Evolutionary conservation across 2,329 filamentous ascomycete species (phyloP).

Genomic region (Colletotrichum lindemuthianum): DNA sequence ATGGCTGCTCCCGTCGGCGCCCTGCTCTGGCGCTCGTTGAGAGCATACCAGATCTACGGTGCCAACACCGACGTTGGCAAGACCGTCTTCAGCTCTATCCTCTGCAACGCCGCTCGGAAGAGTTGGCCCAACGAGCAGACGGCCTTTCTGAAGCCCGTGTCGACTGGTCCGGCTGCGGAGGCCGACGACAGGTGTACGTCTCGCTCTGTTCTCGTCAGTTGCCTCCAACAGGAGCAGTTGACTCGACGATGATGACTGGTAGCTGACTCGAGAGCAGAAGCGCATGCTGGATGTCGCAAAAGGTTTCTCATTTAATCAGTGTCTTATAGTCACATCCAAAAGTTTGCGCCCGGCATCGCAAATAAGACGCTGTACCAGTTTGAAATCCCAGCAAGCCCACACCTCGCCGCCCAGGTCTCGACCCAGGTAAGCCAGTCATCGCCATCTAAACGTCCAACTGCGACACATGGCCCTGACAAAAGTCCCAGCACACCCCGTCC

Average conservation of each 20-base stretch:
- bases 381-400: conserved; percentile 78
- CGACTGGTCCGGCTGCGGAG: conserved; percentile 75
- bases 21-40: conserved; percentile 74
- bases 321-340: conserved; percentile 67
- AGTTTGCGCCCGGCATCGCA: conserved; percentile 62
- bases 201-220: not conserved
- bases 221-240: not conserved
- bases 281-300: no score
- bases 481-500: conserved; percentile 50
- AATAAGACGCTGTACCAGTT: conserved; percentile 75
- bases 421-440: conserved; percentile 50
- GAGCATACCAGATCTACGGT: conserved; percentile 80
- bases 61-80: conserved; percentile 89
- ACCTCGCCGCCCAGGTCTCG: conserved; percentile 70
- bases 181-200: conserved; percentile 73
- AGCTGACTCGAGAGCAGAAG: no score
- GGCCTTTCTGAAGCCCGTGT: conserved; percentile 83
- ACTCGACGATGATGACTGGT: no score
- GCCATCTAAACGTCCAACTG: not conserved
- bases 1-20: conserved; percentile 59
- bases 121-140: conserved; percentile 58
- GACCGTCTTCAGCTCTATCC: conserved; percentile 79
- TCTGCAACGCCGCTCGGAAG: conserved; percentile 70
- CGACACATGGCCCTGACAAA: not conserved
- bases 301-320: not conserved